phyloP scores from a whole-genome alignment of 768 basidiomycete species.

The Mrakia hoshinonis region DNA sequence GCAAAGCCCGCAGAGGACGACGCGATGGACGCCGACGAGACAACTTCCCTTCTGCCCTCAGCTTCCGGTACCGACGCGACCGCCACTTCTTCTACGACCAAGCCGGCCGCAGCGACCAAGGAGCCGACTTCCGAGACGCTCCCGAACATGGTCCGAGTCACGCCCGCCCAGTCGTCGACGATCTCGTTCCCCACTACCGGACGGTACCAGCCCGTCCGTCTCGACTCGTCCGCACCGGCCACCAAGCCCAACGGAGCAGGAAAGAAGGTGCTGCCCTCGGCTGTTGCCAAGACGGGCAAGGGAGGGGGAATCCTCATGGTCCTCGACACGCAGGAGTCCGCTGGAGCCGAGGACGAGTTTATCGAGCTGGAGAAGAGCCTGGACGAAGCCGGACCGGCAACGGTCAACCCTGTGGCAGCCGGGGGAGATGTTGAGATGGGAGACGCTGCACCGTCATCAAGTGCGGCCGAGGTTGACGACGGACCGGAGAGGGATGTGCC shows the following conservation, averaged over 20 bases:
- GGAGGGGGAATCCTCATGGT: slow-evolving; percentile 82
- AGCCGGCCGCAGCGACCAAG: slow-evolving; percentile 44
- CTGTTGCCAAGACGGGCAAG: slow-evolving; percentile 38
- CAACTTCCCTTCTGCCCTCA: slow-evolving; percentile 30
- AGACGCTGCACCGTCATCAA: slow-evolving; percentile 5
- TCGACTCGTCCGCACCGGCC: slow-evolving; percentile 45
- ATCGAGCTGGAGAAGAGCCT: slow-evolving; percentile 49
- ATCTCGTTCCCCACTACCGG: slow-evolving; percentile 69
- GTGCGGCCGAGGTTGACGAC: slow-evolving; percentile 9
- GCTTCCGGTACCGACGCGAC: background rate
- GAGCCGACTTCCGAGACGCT: slow-evolving; percentile 71
- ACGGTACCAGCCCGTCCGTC: slow-evolving; percentile 81
- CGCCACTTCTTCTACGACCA: slow-evolving; percentile 16
- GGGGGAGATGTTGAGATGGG: slow-evolving; percentile 24
- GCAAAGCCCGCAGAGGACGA: slow-evolving; percentile 55
- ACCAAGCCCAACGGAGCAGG: slow-evolving; percentile 22
- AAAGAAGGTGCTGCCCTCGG: slow-evolving; percentile 13
- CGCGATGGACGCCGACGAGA: slow-evolving; percentile 54
- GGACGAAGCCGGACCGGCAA: slow-evolving; percentile 20
- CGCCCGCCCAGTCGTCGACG: slow-evolving; percentile 75
- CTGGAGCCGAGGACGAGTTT: slow-evolving; percentile 57
- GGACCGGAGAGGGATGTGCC: slow-evolving; percentile 19
- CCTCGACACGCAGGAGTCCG: slow-evolving; percentile 54
- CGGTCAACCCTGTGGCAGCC: background rate
- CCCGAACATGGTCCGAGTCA: slow-evolving; percentile 84